Evolutionary conservation across 2,329 filamentous ascomycete species (phyloP), one percentile per base, ranked within the genome.

Genomic region (Alternaria rosae): DNA sequence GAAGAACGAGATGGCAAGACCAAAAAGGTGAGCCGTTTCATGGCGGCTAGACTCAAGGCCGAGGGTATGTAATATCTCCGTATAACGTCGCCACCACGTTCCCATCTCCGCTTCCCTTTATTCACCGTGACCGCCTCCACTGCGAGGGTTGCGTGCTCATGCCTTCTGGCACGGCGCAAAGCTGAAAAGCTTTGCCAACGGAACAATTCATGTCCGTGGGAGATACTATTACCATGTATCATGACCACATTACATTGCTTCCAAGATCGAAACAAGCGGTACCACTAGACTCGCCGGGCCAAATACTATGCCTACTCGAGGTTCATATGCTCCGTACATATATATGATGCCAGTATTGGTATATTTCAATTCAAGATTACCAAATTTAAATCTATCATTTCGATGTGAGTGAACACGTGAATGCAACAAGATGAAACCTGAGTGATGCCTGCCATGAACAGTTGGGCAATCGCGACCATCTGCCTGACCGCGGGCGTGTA

Each of bases 1-100:
- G 89, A 89, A 56, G 88, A 93, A 70, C 84, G 86, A 25, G 88
- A 88, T 45, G 87, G 86, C 2, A 75, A 75, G 64, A 84, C 84
- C 52, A 87, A 86, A 78, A 87, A 85, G 70, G 79, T 92, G 66
- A 93, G 91, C 81, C 86, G 89, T 64, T 93, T 93, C 81, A 92
- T 88, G 81, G 90, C 90, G 51, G 90, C 90, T 3, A 85, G 88
- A 65, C 79, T 92, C 58, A 76, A 74, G 61, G 70, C 68, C 25
- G 72, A 71, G 50, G 76, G 71, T 68, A 64, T 74, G 70, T 77
- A 74, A 64, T 11, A 32, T 53, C 21, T 42, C 59, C 25, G 20
- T 38, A 30, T 23, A 50, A 28, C 26, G 44, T 47, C 35, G 28
- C 12, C 38, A 51, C 10, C 17, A 30, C 13, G 17, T 35, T 51